Evolutionary conservation across 2,329 filamentous ascomycete genomes (phyloP).

Genomic region (Triangularia verruculosa): DNA sequence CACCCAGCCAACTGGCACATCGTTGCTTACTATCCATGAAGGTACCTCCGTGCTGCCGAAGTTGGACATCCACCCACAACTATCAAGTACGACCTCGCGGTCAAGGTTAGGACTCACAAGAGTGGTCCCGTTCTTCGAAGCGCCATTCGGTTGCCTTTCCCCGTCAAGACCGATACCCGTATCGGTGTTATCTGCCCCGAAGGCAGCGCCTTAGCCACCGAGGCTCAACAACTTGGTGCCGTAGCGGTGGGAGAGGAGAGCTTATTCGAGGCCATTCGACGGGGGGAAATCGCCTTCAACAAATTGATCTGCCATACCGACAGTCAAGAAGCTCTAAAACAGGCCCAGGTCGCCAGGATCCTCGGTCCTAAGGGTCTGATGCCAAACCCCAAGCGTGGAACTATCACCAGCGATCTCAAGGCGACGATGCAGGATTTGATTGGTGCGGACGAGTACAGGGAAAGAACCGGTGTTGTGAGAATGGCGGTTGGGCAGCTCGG

Average conservation of each 20-base stretch:
- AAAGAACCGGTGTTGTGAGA: constrained; percentile 77
- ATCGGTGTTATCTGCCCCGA: constrained; percentile 92
- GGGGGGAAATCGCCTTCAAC: constrained; percentile 82
- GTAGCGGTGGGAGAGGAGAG: constrained; percentile 80
- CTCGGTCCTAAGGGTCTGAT: constrained; percentile 89
- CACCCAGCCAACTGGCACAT: background rate
- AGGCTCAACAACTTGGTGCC: constrained; percentile 76
- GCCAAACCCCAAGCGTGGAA: constrained; percentile 85
- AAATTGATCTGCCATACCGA: constrained; percentile 81
- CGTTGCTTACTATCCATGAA: constrained; percentile 36
- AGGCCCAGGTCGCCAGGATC: constrained; percentile 74
- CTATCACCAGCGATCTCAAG: constrained; percentile 78
- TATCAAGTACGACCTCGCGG: constrained; percentile 83
- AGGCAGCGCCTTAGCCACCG: constrained; percentile 67
- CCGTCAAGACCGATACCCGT: constrained; percentile 81
- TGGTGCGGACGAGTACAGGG: constrained; percentile 82
- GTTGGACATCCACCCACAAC: constrained; percentile 72
- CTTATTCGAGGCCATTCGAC: constrained; percentile 73
- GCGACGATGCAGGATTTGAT: constrained; percentile 76
- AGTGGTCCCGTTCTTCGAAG: constrained; percentile 85
- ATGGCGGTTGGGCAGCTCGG: constrained; percentile 89
- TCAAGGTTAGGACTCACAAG: constrained; percentile 79
- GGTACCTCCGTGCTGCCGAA: constrained; percentile 88
- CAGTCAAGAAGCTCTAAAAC: constrained; percentile 73
- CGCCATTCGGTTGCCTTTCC: constrained; percentile 82